A percentile compares a stretch with the other conserved stretches of the same genome.
Conservation (phyloP, 164 flowering plant genomes). For the Aristolochia californica region DNA sequence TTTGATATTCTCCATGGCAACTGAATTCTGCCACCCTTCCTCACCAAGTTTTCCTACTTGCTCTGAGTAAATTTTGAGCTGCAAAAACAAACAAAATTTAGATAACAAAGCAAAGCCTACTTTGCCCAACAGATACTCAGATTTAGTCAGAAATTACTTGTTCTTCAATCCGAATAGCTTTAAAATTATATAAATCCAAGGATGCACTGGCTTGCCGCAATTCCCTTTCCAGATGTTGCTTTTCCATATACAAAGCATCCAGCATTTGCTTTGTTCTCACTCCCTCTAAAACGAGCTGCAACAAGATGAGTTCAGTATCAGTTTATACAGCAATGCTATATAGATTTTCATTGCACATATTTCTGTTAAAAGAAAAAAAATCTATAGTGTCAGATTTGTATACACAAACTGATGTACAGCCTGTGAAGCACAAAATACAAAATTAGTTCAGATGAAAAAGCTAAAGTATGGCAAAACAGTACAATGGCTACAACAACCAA, state of each 20-base stretch:
- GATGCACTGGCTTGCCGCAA: constrained; percentile 48
- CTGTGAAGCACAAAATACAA: too few relatives aligned
- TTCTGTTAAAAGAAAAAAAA: background rate
- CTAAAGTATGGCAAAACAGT: too few relatives aligned
- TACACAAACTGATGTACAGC: too few relatives aligned
- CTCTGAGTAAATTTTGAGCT: constrained; percentile 62
- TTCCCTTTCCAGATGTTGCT: constrained; percentile 39
- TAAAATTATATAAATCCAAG: constrained; percentile 34
- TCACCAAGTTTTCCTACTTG: constrained; percentile 58
- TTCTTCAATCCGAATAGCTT: constrained; percentile 60
- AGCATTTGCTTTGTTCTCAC: constrained; percentile 50
- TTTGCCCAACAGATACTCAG: background rate
- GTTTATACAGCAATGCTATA: background rate
- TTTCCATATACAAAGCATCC: constrained; percentile 46
- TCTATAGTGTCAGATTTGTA: too few relatives aligned
- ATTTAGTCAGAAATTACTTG: constrained; percentile 42
- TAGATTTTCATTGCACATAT: background rate
- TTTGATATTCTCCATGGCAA: constrained; percentile 38
- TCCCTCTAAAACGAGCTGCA: constrained; percentile 89
- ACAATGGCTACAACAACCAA: too few relatives aligned
- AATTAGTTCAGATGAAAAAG: too few relatives aligned
- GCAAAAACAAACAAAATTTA: constrained; percentile 15
- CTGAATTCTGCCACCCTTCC: constrained; percentile 44
- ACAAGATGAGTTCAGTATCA: constrained; percentile 5
- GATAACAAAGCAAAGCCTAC: background rate